phyloP scores from a whole-genome alignment of 805 yeast species.

The Spathaspora girioi region DNA sequence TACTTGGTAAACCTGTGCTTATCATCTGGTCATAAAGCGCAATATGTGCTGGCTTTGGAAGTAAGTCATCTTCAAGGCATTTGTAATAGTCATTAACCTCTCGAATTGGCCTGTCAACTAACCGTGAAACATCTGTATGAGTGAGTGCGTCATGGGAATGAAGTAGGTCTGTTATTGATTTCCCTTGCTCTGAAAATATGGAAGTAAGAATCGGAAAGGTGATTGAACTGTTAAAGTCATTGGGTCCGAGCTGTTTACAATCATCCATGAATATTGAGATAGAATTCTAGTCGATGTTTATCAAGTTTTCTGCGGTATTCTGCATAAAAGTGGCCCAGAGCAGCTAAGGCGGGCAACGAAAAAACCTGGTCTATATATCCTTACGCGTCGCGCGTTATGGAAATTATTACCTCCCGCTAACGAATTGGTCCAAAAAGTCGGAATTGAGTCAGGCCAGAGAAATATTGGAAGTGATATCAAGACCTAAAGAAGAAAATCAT shows the following conservation, averaged over 20 bases:
- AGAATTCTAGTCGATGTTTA: background rate
- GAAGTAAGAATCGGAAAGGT: constrained; percentile 14
- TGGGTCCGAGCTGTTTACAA: constrained; percentile 18
- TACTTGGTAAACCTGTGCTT: constrained; percentile 20
- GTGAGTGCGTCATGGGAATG: constrained; percentile 10
- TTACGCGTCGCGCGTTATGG: too few relatives aligned
- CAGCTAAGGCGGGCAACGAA: too few relatives aligned
- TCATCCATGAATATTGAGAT: constrained; percentile 16
- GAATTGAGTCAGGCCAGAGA: too few relatives aligned
- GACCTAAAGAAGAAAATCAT: too few relatives aligned
- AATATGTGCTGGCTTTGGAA: background rate
- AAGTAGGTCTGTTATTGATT: constrained; percentile 23
- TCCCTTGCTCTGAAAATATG: constrained; percentile 19
- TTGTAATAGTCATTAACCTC: constrained; percentile 21
- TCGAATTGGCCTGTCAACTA: constrained; percentile 21
- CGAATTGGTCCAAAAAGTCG: too few relatives aligned
- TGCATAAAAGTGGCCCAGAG: too few relatives aligned
- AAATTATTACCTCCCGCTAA: too few relatives aligned
- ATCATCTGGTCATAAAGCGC: constrained; percentile 5
- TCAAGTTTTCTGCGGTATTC: background rate
- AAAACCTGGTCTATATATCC: too few relatives aligned
- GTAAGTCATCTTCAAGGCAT: background rate
- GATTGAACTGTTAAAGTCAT: constrained; percentile 7
- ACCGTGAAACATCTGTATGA: constrained; percentile 15
- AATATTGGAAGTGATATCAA: too few relatives aligned